Percentiles rank a stretch among this genome's conserved stretches.
Conservation (phyloP, 2,329 filamentous ascomycete genomes). For the Fusarium sp. region DNA sequence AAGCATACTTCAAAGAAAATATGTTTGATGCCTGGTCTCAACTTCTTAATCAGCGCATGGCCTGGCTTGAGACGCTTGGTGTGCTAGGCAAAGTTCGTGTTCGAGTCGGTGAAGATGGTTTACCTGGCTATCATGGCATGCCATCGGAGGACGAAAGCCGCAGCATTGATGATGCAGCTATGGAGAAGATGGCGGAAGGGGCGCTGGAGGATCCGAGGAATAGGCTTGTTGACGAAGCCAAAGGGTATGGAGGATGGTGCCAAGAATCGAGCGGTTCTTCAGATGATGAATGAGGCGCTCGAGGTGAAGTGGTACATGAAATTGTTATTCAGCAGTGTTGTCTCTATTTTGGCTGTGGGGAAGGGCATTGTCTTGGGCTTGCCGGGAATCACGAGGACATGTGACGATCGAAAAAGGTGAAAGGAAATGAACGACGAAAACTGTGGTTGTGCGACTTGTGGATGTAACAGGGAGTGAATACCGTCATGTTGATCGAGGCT, state of each 20-base stretch:
- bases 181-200: rapidly evolving
- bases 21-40: rapidly evolving
- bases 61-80: not conserved
- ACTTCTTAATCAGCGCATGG: rapidly evolving
- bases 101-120: rapidly evolving
- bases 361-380: no score
- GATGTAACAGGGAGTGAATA: rapidly evolving
- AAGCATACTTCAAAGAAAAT: rapidly evolving
- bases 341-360: no score
- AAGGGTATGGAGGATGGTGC: no score
- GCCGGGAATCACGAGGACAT: no score
- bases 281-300: no score
- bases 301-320: no score
- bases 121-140: not conserved
- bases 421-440: not conserved
- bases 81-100: rapidly evolving
- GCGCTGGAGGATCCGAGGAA: not conserved
- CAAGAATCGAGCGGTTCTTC: no score
- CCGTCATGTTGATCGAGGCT: not conserved
- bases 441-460: not conserved
- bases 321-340: no score
- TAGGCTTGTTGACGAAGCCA: no score
- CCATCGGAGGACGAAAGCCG: not conserved
- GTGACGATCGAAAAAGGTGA: not conserved
- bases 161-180: rapidly evolving